Base-by-base conservation (phyloP, 306 rosid species). In the Lagenaria siceraria region DNA sequence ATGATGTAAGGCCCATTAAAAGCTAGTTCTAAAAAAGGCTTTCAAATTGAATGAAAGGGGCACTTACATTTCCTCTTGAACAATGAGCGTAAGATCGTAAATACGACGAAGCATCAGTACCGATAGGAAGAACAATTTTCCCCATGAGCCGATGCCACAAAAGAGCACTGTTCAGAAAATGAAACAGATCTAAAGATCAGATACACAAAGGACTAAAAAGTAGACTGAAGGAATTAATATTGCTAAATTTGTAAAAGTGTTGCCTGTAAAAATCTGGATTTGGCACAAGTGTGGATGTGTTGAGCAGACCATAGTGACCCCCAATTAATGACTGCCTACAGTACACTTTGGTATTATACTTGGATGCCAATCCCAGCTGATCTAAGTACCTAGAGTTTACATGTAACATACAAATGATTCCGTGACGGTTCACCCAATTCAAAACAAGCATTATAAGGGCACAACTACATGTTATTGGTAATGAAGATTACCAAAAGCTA, bases 91-190 rank as follows among this genome's bases (percentile, higher is more conserved):
- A 95, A 75, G 86, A 62, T 42, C 97, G 99, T 64, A 95, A 79
- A 85, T 80, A 84, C 3, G 93, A 85, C 18, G 91, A 86, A 35
- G 85, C 84, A 56, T 85, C 80, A 56, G 75, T 84, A 19, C 79
- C 8, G 38, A 88, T 85, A 25, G 84, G 71, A 71, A 95, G 92
- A 86, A 92, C 97, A n/a, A 78, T 78, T 74, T 86, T 85, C 53
- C 98, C 99, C 97, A 95, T 95, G 38, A 95, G 97, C 70, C 84
- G 89, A 83, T 88, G 88, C 99, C 99, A 95, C 75, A 95, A 80
- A 77, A 95, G 97, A n/a, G 99, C 97, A 83, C 99, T 95, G 29
- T 61, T 61, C 15, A 19, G 15, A 77, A 19, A 29, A 77, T 77
- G 33, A 75, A 24, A 80, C 31, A 60, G 71, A 77, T 22, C 4